Evolutionary conservation across 768 basidiomycete genomes (phyloP), one percentile per base, ranked within the genome.

Genomic region (Hysterangium stoloniferum): DNA sequence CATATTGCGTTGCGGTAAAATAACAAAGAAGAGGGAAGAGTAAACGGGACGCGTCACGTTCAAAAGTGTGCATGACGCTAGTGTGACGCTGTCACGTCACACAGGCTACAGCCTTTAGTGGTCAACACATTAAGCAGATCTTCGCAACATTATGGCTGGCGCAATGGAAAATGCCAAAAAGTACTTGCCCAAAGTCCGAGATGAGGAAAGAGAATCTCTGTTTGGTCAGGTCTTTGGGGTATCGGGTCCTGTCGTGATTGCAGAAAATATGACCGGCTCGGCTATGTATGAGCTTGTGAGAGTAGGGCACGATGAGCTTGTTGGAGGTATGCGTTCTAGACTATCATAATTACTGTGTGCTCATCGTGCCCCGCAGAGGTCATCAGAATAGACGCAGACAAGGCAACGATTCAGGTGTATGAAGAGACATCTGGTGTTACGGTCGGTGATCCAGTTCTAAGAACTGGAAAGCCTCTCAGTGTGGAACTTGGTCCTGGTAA

Each of bases 381-480:
- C 61, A 99, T 99, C 61, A 82, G 96, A 61, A 97, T 99, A 70
- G 96, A 98, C 58, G 82, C 82, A 55, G 96, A 99, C 71, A 95
- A 96, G 71, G 89, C 89, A 36, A 98, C 96, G 11, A 97, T 99
- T 54, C 96, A 99, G 67, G 96, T 99, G 8, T 98, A 99, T 62
- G 96, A 99, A 68, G 96, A 99, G 73, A 98, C 95, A 5, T 96
- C 95, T 36, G 96, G 96, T 48, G 96, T 99, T 35, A 97, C 95
- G 5, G 94, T 98, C 46, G 96, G 96, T 25, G 96, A 99, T 71
- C 96, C 96, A 42, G 96, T 99, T 15, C 70, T 99, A 62, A 79
- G 95, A 50, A 99, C 96, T 25, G 96, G 95, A 40, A 99, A 99
- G 66, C 96, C 96, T 27, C 79, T 99, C 50, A 92, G 89, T 65